Conservation (phyloP, 1,284 basidiomycete species). For the Sanghuangporus sanghuang region DNA sequence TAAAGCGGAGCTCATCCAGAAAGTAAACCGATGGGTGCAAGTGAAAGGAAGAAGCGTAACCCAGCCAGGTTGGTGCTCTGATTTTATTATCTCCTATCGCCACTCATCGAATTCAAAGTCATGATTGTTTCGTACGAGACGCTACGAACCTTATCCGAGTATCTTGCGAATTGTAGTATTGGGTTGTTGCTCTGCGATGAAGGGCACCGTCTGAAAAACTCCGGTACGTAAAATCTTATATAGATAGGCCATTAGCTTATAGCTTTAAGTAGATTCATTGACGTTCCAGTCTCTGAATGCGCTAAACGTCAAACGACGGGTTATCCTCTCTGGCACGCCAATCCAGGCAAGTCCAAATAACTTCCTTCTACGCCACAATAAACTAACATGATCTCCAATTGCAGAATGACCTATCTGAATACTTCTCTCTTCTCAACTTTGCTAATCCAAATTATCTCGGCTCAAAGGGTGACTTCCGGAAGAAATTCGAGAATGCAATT, state of each 20-base stretch:
- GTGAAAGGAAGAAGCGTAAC: slow-evolving; percentile 84
- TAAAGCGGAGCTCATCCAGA: slow-evolving; percentile 74
- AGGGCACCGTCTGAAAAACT: slow-evolving; percentile 96
- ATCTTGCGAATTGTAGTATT: slow-evolving; percentile 77
- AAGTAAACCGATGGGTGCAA: slow-evolving; percentile 83
- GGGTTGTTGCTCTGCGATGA: slow-evolving; percentile 95
- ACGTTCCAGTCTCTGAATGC: slow-evolving; percentile 87
- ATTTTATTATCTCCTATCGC: not conserved
- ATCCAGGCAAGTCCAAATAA: slow-evolving; percentile 60
- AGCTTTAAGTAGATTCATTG: slow-evolving; percentile 57
- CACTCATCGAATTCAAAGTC: slow-evolving; percentile 45
- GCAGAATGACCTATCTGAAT: slow-evolving; percentile 95
- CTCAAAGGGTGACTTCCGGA: slow-evolving; percentile 88
- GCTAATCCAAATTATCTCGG: slow-evolving; percentile 97
- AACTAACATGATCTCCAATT: not conserved
- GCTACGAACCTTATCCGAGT: slow-evolving; percentile 73
- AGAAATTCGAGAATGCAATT: slow-evolving; percentile 95
- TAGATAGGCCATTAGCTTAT: not conserved
- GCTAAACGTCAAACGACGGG: slow-evolving; percentile 89
- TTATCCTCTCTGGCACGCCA: slow-evolving; percentile 95
- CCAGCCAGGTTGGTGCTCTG: slow-evolving; percentile 64
- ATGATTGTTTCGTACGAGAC: slow-evolving; percentile 99
- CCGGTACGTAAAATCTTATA: slow-evolving; percentile 48
- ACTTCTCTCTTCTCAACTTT: slow-evolving; percentile 94
- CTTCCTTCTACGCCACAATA: slow-evolving; percentile 2